Percentiles rank a stretch among this genome's conserved stretches.
These are phyloP conservation scores for Hibiscus syriacus DNA, from an alignment of 345 rosid genomes.

Conservation along the genomic window DNA sequence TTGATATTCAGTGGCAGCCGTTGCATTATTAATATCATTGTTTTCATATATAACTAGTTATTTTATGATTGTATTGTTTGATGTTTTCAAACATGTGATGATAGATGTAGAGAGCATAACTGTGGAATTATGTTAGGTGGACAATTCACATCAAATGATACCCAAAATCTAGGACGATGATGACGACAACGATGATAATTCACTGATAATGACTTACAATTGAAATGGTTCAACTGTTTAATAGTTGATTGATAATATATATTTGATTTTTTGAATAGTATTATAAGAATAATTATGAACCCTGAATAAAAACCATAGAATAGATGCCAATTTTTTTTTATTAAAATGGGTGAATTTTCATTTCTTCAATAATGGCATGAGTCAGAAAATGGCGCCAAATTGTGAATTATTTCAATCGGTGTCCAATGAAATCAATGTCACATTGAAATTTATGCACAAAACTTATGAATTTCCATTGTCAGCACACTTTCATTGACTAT, in stretches of 20 bases:
- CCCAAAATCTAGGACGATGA: background rate
- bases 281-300: no score
- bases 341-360: no score
- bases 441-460: no score
- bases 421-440: no score
- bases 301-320: no score
- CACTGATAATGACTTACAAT: background rate
- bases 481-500: background rate
- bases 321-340: no score
- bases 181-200: background rate
- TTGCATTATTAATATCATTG: background rate
- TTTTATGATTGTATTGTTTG: background rate
- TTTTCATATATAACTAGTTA: background rate
- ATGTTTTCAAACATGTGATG: background rate
- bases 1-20: constrained; percentile 1
- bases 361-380: no score
- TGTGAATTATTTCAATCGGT: background rate
- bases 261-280: no score
- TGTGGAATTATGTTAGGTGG: background rate
- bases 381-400: no score
- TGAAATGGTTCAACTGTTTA: background rate
- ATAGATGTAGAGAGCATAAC: background rate
- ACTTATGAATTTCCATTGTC: no score
- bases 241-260: no score
- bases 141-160: background rate